Percentiles rank a stretch among this genome's conserved stretches.
Evolutionary conservation across 805 yeast genomes (phyloP).

Genomic region (Kuraishia molischiana): DNA sequence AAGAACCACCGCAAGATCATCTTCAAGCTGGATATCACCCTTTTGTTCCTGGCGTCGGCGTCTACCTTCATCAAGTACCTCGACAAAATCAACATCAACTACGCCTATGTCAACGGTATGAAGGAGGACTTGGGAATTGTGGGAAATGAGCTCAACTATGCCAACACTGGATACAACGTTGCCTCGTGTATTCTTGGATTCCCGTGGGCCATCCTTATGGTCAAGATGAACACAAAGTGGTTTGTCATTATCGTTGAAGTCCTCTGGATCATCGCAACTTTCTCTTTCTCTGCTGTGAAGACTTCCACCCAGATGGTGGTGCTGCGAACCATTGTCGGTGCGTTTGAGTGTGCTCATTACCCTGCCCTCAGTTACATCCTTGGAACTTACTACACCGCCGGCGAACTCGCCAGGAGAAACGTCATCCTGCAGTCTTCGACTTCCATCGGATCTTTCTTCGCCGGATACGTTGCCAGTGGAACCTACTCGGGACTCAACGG

Average conservation of each 20-base stretch:
- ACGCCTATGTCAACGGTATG: slow-evolving; percentile 58
- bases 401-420: slow-evolving; percentile 51
- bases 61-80: slow-evolving; percentile 31
- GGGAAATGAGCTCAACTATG: slow-evolving; percentile 52
- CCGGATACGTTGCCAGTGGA: slow-evolving; percentile 43
- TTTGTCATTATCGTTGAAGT: slow-evolving; percentile 47
- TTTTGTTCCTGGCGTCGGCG: slow-evolving; percentile 17
- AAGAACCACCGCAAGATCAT: slow-evolving; percentile 6
- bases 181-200: slow-evolving; percentile 54
- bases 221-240: slow-evolving; percentile 44
- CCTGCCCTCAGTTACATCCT: slow-evolving; percentile 52
- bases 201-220: slow-evolving; percentile 50
- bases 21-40: slow-evolving; percentile 20
- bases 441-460: slow-evolving; percentile 45
- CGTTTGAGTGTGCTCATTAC: slow-evolving; percentile 59
- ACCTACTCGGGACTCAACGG: slow-evolving; percentile 19
- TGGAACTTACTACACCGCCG: slow-evolving; percentile 48
- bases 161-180: slow-evolving; percentile 46
- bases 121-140: slow-evolving; percentile 39
- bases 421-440: slow-evolving; percentile 55
- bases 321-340: slow-evolving; percentile 56
- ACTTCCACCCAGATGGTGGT: slow-evolving; percentile 44
- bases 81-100: slow-evolving; percentile 45
- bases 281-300: slow-evolving; percentile 40
- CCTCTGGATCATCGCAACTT: slow-evolving; percentile 59